Evolutionary conservation across 371 early-diverging fungal genomes (phyloP).

Genomic region (Mucor plumbeus): DNA sequence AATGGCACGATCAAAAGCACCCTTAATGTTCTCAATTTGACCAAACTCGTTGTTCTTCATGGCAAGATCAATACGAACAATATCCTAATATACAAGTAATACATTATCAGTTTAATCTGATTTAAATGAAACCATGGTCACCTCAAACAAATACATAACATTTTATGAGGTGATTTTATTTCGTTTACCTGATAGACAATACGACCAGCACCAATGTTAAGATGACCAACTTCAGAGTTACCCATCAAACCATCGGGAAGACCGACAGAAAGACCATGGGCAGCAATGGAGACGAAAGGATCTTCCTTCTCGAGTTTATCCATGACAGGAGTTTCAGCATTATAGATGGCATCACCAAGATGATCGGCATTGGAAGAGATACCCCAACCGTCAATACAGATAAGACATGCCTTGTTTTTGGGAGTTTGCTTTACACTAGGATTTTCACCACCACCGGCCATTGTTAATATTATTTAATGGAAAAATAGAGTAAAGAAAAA

Average conservation of each 20-base stretch:
- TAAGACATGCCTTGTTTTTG: conserved; percentile 73
- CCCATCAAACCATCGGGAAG: conserved; percentile 99
- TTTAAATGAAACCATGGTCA: conserved; percentile 13
- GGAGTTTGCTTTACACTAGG: conserved; percentile 51
- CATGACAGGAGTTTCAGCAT: conserved; percentile 97
- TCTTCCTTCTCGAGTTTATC: conserved; percentile 75
- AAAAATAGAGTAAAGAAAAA: conserved; percentile 8
- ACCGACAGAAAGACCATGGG: conserved; percentile 98
- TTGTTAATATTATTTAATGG: conserved; percentile 23
- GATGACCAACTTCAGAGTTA: conserved; percentile 99
- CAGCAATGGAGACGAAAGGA: conserved; percentile 81
- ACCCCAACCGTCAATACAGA: conserved; percentile 97
- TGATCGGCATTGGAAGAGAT: conserved; percentile 71
- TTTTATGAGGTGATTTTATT: not conserved
- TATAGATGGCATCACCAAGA: conserved; percentile 92
- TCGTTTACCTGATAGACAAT: conserved; percentile 92
- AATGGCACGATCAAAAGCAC: conserved; percentile 87
- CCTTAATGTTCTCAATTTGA: conserved; percentile 75
- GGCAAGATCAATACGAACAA: conserved; percentile 95
- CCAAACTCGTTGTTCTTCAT: conserved; percentile 84
- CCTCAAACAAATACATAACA: not conserved
- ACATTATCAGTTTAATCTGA: not conserved
- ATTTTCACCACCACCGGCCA: conserved; percentile 60
- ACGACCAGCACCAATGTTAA: conserved; percentile 99
- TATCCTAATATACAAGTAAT: conserved; percentile 68